Percentiles rank a stretch among this genome's conserved stretches.
Evolutionary conservation across 2,329 filamentous ascomycete species (phyloP).

Genomic region (Microascus cirrosus): DNA sequence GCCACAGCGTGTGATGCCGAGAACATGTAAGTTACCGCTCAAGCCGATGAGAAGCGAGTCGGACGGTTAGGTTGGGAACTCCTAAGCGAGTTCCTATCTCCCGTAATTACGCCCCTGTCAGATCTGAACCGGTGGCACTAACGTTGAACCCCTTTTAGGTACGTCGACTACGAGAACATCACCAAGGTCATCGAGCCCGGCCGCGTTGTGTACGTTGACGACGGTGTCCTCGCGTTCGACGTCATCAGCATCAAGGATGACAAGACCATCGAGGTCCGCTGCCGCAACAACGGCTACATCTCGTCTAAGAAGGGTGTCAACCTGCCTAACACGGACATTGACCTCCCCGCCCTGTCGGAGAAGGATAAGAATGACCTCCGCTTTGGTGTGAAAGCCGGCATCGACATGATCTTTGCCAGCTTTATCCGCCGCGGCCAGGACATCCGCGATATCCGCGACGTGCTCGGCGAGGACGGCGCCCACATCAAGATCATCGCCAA

Average conservation of each 20-base stretch:
- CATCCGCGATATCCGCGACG: constrained; percentile 82
- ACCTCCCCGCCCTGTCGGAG: constrained; percentile 92
- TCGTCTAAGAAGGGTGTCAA: constrained; percentile 99
- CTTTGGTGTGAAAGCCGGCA: constrained; percentile 96
- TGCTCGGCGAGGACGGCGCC: constrained; percentile 84
- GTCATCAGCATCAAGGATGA: constrained; percentile 81
- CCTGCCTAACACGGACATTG: constrained; percentile 95
- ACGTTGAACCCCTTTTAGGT: constrained; percentile 39
- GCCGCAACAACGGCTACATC: constrained; percentile 97
- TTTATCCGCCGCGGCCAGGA: constrained; percentile 94
- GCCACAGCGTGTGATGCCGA: constrained; percentile 71
- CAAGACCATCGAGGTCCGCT: constrained; percentile 75
- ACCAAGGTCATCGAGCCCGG: constrained; percentile 91
- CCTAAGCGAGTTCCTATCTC: neutral
- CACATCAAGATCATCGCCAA: constrained; percentile 99
- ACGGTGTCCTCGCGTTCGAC: constrained; percentile 94
- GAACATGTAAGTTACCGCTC: constrained; percentile 64
- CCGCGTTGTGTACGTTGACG: constrained; percentile 95
- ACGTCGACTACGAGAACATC: constrained; percentile 99
- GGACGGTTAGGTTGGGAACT: neutral
- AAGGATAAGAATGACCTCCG: constrained; percentile 92
- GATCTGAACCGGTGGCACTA: neutral
- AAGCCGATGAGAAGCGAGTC: neutral
- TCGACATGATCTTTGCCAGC: constrained; percentile 98
- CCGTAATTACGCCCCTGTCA: neutral